Conservation (phyloP, 2,329 filamentous ascomycete species). For the Didymella exigua region DNA sequence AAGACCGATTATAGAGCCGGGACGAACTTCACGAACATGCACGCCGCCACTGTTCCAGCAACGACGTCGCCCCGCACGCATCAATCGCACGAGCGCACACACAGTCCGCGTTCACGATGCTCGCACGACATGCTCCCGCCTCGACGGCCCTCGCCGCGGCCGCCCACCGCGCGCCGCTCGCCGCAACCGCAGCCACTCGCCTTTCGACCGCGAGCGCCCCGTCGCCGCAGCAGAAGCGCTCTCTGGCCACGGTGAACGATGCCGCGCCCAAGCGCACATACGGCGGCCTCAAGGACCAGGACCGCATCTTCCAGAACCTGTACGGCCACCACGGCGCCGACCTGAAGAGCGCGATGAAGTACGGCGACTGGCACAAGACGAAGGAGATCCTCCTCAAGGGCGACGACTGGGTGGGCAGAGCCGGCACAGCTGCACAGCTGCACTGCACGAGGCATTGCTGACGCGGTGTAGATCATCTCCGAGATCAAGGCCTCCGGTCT, state of each 20-base stretch:
- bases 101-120: slow-evolving; percentile 44
- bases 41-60: slow-evolving; percentile 36
- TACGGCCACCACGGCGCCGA: slow-evolving; percentile 92
- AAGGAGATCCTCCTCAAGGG: slow-evolving; percentile 98
- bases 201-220: slow-evolving; percentile 50
- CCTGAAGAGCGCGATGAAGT: slow-evolving; percentile 92
- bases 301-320: slow-evolving; percentile 98
- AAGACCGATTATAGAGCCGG: slow-evolving; percentile 21
- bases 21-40: slow-evolving; percentile 29
- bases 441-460: slow-evolving; percentile 18
- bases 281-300: slow-evolving; percentile 91
- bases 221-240: slow-evolving; percentile 63
- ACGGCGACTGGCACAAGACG: slow-evolving; percentile 99
- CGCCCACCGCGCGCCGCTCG: slow-evolving; percentile 51
- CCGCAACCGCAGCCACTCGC: slow-evolving; percentile 46
- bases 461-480: slow-evolving; percentile 74
- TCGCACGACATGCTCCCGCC: slow-evolving; percentile 49
- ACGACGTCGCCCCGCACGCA: slow-evolving; percentile 40
- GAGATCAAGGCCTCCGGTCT: slow-evolving; percentile 97
- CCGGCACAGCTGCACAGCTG: not conserved
- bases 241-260: slow-evolving; percentile 66
- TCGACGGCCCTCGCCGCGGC: slow-evolving; percentile 49
- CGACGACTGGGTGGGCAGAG: slow-evolving; percentile 76
- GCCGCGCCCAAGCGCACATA: slow-evolving; percentile 67
- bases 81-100: slow-evolving; percentile 47